phyloP scores from a whole-genome alignment of 371 early-diverging fungal genomes.

The Haplosporangium sp. region DNA sequence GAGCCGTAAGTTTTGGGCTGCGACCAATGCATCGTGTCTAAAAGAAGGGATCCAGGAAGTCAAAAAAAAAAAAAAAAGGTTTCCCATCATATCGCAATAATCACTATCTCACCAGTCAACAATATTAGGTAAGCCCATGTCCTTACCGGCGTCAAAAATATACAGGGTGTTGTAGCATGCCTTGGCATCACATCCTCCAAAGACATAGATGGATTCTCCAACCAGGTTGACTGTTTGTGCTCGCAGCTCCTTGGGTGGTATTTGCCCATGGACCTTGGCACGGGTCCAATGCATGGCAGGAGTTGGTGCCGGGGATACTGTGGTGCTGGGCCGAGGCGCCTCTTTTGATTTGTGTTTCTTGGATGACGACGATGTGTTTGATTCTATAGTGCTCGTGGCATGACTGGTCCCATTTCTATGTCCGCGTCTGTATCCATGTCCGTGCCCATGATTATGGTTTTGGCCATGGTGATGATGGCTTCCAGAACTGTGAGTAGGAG shows the following conservation, averaged over 20 bases:
- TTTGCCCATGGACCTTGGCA: slow-evolving; percentile 71
- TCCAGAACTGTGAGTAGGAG: background rate
- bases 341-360: slow-evolving; percentile 17
- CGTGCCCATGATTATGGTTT: background rate
- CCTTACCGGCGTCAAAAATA: slow-evolving; percentile 79
- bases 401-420: background rate
- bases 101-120: background rate
- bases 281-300: slow-evolving; percentile 91
- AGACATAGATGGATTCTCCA: slow-evolving; percentile 79
- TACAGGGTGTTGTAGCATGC: slow-evolving; percentile 81
- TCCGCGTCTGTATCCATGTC: background rate
- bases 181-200: slow-evolving; percentile 86
- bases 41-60: background rate
- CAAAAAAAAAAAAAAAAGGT: background rate
- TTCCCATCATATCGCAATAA: background rate
- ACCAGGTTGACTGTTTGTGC: slow-evolving; percentile 85
- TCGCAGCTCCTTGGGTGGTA: slow-evolving; percentile 76
- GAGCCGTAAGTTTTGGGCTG: slow-evolving; percentile 73
- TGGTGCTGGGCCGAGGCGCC: slow-evolving; percentile 15
- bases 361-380: slow-evolving; percentile 5
- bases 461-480: background rate
- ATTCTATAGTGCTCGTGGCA: background rate
- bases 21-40: slow-evolving; percentile 86
- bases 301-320: slow-evolving; percentile 68
- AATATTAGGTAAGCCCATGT: background rate